Evolutionary conservation across 2,329 filamentous ascomycete species (phyloP).

Genomic region (Colletotrichum agaves): DNA sequence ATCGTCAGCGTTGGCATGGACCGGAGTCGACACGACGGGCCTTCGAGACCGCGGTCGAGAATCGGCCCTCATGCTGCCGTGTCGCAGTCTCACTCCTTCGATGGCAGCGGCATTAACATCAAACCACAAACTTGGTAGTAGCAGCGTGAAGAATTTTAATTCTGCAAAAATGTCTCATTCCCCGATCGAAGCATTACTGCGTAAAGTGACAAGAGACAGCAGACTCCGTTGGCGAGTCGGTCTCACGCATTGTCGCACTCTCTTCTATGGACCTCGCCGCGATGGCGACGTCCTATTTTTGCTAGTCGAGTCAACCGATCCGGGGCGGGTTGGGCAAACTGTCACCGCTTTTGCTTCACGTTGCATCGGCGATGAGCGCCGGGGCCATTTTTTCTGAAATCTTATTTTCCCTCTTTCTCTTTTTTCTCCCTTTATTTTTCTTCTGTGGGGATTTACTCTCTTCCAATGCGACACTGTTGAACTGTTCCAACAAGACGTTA

Average conservation of each 20-base stretch:
- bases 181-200: neutral
- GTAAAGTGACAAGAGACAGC: neutral
- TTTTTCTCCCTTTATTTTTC: no score
- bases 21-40: neutral
- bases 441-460: no score
- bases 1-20: neutral
- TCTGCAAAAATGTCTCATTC: constrained; percentile 29
- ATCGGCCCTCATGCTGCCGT: neutral
- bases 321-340: neutral
- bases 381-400: constrained; percentile 2
- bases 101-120: constrained; percentile 12
- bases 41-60: constrained; percentile 1
- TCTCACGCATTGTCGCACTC: constrained; percentile 18
- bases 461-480: no score
- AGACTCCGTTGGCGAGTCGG: neutral
- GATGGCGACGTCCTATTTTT: constrained; percentile 4
- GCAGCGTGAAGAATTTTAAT: constrained; percentile 23
- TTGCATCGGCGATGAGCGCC: constrained; percentile 26
- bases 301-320: constrained; percentile 7
- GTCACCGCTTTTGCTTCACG: constrained; percentile 10
- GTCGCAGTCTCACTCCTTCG: neutral
- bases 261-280: neutral
- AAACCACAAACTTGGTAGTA: neutral
- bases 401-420: no score
- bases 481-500: no score